Conservation (phyloP, 768 basidiomycete genomes). For the Panaeolus cyanescens region DNA sequence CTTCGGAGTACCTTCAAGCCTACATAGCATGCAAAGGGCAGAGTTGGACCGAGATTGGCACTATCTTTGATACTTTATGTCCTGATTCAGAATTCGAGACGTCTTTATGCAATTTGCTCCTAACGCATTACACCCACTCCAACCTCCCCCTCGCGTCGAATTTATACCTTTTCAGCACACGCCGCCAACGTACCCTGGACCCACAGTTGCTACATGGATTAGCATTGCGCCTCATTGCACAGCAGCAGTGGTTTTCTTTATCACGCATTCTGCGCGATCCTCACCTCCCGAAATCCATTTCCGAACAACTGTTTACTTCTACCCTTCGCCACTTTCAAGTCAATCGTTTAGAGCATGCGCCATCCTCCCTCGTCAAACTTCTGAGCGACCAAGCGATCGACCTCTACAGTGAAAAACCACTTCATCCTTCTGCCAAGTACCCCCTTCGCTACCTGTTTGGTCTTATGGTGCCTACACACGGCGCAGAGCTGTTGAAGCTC, state of each 20-base stretch:
- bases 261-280: slow-evolving; percentile 33
- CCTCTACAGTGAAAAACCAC: slow-evolving; percentile 35
- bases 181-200: slow-evolving; percentile 22
- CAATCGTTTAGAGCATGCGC: slow-evolving; percentile 30
- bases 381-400: slow-evolving; percentile 36
- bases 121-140: slow-evolving; percentile 7
- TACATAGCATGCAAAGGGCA: slow-evolving; percentile 27
- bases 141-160: slow-evolving; percentile 11
- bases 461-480: slow-evolving; percentile 37
- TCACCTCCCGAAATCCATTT: slow-evolving; percentile 28
- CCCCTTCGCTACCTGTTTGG: slow-evolving; percentile 49
- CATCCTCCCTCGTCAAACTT: slow-evolving; percentile 27
- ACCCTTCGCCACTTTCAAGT: slow-evolving; percentile 39
- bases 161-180: slow-evolving; percentile 29
- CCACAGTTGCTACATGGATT: slow-evolving; percentile 26
- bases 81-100: slow-evolving; percentile 24
- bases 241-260: slow-evolving; percentile 28
- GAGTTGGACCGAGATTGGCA: slow-evolving; percentile 30
- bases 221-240: slow-evolving; percentile 30
- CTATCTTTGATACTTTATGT: slow-evolving; percentile 24
- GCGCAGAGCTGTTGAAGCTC: slow-evolving; percentile 38
- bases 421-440: slow-evolving; percentile 35
- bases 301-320: slow-evolving; percentile 37
- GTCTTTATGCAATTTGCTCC: slow-evolving; percentile 26
- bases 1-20: slow-evolving; percentile 35